Percentiles rank a stretch among this genome's conserved stretches.
These are phyloP conservation scores for Shiraia sp. DNA, from an alignment of 2,329 filamentous ascomycete species.

Conservation along the genomic window DNA sequence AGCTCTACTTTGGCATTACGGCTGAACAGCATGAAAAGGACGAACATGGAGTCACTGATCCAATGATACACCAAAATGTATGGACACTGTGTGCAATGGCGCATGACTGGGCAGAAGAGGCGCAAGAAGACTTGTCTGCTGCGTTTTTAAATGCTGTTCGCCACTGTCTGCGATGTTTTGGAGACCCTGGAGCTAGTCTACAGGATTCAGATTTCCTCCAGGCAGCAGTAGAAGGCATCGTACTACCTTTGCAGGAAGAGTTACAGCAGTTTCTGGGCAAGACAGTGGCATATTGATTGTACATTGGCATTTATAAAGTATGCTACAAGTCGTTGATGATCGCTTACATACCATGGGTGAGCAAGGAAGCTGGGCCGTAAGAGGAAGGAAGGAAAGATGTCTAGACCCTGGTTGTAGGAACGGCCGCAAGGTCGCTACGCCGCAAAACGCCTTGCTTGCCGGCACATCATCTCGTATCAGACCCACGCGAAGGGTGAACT, in stretches of 20 bases:
- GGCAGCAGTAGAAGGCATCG: constrained; percentile 42
- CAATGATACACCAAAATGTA: constrained; percentile 25
- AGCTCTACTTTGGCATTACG: constrained; percentile 43
- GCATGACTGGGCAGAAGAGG: constrained; percentile 38
- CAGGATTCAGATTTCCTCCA: constrained; percentile 42
- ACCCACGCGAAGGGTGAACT: constrained; percentile 30
- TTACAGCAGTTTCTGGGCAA: constrained; percentile 42
- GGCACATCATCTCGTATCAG: constrained; percentile 34
- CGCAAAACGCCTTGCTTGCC: too few relatives aligned
- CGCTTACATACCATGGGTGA: constrained; percentile 25
- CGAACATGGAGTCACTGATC: constrained; percentile 18
- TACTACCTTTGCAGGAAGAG: constrained; percentile 44
- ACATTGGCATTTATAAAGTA: too few relatives aligned
- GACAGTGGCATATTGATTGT: constrained; percentile 10
- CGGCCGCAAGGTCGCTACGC: too few relatives aligned
- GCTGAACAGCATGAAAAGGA: constrained; percentile 34
- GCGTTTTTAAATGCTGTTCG: constrained; percentile 40
- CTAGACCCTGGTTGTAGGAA: too few relatives aligned
- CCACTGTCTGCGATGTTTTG: constrained; percentile 41
- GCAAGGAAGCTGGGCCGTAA: too few relatives aligned
- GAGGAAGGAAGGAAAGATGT: too few relatives aligned
- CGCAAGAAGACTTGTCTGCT: constrained; percentile 42
- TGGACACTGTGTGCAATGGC: constrained; percentile 38
- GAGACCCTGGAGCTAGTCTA: constrained; percentile 38
- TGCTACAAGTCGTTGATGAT: too few relatives aligned